These are phyloP conservation scores for Colletotrichum sansevieriae DNA, from an alignment of 2,329 filamentous ascomycete species.

Conservation along the genomic window DNA sequence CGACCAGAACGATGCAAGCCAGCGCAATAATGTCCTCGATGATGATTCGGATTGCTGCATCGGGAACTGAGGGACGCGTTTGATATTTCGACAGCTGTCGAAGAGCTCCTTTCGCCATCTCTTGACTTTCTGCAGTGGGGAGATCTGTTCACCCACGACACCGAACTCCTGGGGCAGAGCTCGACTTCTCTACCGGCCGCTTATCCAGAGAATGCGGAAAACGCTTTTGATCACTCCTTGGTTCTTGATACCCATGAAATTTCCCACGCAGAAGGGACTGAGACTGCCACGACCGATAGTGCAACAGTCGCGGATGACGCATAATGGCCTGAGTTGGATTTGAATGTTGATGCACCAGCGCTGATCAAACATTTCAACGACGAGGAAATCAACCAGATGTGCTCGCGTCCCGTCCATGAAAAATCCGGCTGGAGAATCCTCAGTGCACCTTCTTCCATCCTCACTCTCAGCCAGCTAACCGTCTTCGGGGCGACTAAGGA, in stretches of 20 bases:
- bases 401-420: conserved; percentile 22
- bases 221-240: neutral
- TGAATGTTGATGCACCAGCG: neutral
- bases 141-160: conserved; percentile 10
- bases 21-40: too few species aligned
- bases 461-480: conserved; percentile 13
- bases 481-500: neutral
- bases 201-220: neutral
- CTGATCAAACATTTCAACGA: conserved; percentile 24
- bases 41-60: neutral
- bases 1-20: neutral
- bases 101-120: conserved; percentile 5
- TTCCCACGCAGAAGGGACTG: neutral
- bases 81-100: neutral
- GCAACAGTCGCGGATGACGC: neutral
- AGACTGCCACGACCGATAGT: neutral
- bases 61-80: neutral
- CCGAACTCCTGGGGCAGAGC: neutral
- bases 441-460: conserved; percentile 11
- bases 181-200: neutral
- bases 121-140: conserved; percentile 21
- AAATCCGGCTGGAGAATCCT: conserved; percentile 18
- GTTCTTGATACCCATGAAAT: too few species aligned
- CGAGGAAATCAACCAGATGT: conserved; percentile 24
- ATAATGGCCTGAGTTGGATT: neutral